phyloP scores from a whole-genome alignment of 2,329 filamentous ascomycete genomes.

The Rhinocladiella mackenziei region DNA sequence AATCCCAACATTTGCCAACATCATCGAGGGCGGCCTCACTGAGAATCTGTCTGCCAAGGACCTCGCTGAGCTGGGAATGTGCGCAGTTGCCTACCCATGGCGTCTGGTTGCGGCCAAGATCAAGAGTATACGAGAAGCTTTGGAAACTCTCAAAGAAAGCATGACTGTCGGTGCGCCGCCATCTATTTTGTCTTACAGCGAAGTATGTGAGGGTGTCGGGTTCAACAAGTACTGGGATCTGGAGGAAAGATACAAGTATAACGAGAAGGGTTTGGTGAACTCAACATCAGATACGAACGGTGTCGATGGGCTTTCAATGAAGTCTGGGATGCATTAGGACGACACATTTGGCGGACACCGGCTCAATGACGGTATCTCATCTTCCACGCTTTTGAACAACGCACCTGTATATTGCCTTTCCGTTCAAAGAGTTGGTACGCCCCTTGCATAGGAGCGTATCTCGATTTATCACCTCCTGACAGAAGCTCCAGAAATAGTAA shows the following conservation, averaged over 20 bases:
- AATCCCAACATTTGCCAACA: slow-evolving; percentile 44
- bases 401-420: too few relatives aligned
- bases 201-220: slow-evolving; percentile 47
- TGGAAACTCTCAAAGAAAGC: slow-evolving; percentile 42
- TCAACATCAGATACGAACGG: not conserved
- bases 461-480: too few relatives aligned
- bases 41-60: slow-evolving; percentile 42
- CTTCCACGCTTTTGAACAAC: too few relatives aligned
- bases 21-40: slow-evolving; percentile 43
- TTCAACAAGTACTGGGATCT: slow-evolving; percentile 43
- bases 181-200: slow-evolving; percentile 42
- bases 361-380: too few relatives aligned
- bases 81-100: slow-evolving; percentile 45
- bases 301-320: not conserved
- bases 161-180: slow-evolving; percentile 43
- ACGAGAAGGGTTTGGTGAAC: not conserved
- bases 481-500: too few relatives aligned
- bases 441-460: too few relatives aligned
- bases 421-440: too few relatives aligned
- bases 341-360: too few relatives aligned
- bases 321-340: too few relatives aligned
- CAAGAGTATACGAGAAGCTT: slow-evolving; percentile 39
- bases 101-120: slow-evolving; percentile 45
- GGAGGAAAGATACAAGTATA: slow-evolving; percentile 9
- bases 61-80: slow-evolving; percentile 40